phyloP scores from a whole-genome alignment of 306 rosid species.

The Trifolium pratense region DNA sequence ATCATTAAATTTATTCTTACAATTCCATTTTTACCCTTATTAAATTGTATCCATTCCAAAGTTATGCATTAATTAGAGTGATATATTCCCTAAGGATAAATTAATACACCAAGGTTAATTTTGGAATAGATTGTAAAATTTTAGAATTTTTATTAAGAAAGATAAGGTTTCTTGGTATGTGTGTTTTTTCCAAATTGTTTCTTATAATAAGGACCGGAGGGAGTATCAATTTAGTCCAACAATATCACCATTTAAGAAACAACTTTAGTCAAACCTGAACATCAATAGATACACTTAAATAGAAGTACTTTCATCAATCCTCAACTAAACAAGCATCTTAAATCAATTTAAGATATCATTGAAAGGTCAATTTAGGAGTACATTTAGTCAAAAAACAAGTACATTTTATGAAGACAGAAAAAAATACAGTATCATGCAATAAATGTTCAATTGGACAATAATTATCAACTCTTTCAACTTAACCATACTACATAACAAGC shows the following conservation, averaged over 20 bases:
- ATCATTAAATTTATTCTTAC: too few relatives aligned
- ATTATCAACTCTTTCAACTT: slow-evolving; percentile 31
- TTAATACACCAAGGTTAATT: too few relatives aligned
- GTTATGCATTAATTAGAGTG: too few relatives aligned
- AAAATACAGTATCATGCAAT: slow-evolving; percentile 26
- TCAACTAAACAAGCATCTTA: slow-evolving; percentile 5
- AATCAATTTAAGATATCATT: neutral
- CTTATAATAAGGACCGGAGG: too few relatives aligned
- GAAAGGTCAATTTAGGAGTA: slow-evolving; percentile 28
- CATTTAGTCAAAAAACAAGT: too few relatives aligned
- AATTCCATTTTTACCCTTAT: too few relatives aligned
- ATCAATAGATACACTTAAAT: neutral
- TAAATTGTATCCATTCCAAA: too few relatives aligned
- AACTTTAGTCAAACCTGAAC: slow-evolving; percentile 25
- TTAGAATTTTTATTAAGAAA: too few relatives aligned
- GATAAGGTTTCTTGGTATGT: too few relatives aligned
- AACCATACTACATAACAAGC: slow-evolving; percentile 35
- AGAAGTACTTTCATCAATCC: neutral
- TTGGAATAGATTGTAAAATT: too few relatives aligned
- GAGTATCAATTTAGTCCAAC: slow-evolving; percentile 11
- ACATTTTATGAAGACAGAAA: slow-evolving; percentile 28
- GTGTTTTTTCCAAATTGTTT: too few relatives aligned
- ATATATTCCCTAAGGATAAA: too few relatives aligned
- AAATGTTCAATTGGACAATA: slow-evolving; percentile 37
- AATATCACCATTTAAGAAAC: slow-evolving; percentile 6